Evolutionary conservation across 1,284 basidiomycete species (phyloP).

Genomic region (Apiotrichum laibachii): DNA sequence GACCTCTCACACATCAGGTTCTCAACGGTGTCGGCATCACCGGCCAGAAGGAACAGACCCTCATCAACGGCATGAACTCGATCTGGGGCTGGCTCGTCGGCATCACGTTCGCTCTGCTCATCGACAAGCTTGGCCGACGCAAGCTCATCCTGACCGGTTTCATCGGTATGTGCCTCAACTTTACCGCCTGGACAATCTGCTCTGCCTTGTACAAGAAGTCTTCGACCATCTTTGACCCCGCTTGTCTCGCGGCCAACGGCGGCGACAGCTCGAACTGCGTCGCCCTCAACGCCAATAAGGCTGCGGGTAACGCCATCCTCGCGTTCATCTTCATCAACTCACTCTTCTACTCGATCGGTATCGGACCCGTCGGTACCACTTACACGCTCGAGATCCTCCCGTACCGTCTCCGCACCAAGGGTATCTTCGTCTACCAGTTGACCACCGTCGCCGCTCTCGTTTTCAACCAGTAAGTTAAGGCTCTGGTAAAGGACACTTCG

Average conservation of each 20-base stretch:
- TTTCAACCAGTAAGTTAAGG: conserved; percentile 36
- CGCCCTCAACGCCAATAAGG: too few relatives aligned
- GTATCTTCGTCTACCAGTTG: conserved; percentile 59
- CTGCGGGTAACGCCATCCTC: neutral
- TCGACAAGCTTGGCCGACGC: conserved; percentile 43
- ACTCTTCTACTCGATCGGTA: conserved; percentile 18
- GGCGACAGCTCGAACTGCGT: too few relatives aligned
- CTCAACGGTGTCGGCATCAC: conserved; percentile 67
- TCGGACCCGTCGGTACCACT: conserved; percentile 45
- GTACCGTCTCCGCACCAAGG: conserved; percentile 64
- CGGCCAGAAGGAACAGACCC: conserved; percentile 59
- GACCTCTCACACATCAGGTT: neutral
- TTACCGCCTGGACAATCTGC: conserved; percentile 64
- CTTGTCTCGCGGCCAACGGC: neutral
- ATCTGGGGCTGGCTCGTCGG: conserved; percentile 21
- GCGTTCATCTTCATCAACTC: conserved; percentile 47
- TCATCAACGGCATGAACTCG: conserved; percentile 57
- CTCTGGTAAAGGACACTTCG: too few relatives aligned
- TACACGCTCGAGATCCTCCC: conserved; percentile 27
- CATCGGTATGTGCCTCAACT: conserved; percentile 56
- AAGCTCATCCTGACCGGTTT: conserved; percentile 24
- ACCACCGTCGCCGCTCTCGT: conserved; percentile 43
- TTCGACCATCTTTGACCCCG: conserved; percentile 25
- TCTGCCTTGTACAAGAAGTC: conserved; percentile 57
- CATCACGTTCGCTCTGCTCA: conserved; percentile 32